Percentiles rank a stretch among this genome's conserved stretches.
phyloP scores from a whole-genome alignment of 345 rosid genomes.

The Brassica juncea region DNA sequence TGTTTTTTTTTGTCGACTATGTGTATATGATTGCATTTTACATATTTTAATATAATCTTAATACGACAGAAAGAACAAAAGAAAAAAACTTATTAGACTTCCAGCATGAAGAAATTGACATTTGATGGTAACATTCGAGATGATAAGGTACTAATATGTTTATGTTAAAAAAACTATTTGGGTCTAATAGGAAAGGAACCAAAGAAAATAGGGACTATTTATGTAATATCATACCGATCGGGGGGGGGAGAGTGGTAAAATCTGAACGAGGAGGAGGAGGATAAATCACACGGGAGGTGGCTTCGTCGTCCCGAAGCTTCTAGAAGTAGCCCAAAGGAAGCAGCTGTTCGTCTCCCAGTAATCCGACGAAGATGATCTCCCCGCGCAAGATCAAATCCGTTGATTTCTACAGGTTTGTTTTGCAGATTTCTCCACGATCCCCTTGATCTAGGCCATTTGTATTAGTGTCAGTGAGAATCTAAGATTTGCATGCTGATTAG shows the following conservation, averaged over 20 bases:
- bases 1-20: no score
- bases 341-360: conserved; percentile 17
- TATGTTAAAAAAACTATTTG: neutral
- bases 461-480: neutral
- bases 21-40: no score
- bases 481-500: neutral
- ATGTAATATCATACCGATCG: conserved; percentile 5
- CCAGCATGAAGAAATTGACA: neutral
- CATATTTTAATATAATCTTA: no score
- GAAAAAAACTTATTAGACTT: no score
- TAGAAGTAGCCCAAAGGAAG: neutral
- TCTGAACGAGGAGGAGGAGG: conserved; percentile 32
- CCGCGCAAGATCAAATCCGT: conserved; percentile 67
- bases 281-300: neutral
- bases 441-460: conserved; percentile 19
- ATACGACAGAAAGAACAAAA: no score
- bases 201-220: neutral
- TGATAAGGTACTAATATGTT: neutral
- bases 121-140: neutral
- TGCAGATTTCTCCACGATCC: neutral
- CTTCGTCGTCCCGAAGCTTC: conserved; percentile 26
- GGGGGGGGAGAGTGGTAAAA: conserved; percentile 21
- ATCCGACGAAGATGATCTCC: conserved; percentile 54
- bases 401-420: conserved; percentile 66
- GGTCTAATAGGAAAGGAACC: neutral